Percentiles rank a stretch among this genome's conserved stretches.
These are phyloP conservation scores for Aspergillus brunneoviolaceus DNA, from an alignment of 2,329 filamentous ascomycete genomes.

Conservation along the genomic window DNA sequence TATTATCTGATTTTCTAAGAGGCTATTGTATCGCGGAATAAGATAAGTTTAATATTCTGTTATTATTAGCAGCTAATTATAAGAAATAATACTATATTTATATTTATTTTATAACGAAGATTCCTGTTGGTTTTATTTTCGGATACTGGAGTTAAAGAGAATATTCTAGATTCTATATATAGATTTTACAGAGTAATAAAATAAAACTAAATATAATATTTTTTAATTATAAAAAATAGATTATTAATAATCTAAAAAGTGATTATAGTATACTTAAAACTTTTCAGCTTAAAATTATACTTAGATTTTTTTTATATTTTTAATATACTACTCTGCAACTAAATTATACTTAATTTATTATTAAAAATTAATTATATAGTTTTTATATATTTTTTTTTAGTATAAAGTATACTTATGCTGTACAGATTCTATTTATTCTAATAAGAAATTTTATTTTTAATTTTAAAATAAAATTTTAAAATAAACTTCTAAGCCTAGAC, in stretches of 20 bases:
- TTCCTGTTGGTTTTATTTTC: constrained; percentile 1
- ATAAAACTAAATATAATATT: constrained; percentile 9
- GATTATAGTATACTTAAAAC: constrained; percentile 6
- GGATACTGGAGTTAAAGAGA: constrained; percentile 1
- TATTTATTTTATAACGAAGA: constrained; percentile 7
- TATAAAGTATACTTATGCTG: constrained; percentile 6
- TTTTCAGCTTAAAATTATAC: constrained; percentile 10
- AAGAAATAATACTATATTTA: not conserved
- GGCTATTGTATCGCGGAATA: not conserved
- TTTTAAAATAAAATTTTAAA: constrained; percentile 8
- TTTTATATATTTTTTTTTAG: not conserved
- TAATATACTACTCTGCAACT: not conserved
- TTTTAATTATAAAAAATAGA: constrained; percentile 9
- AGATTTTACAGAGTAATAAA: constrained; percentile 12
- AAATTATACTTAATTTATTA: constrained; percentile 12
- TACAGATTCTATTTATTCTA: constrained; percentile 8
- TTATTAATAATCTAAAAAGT: constrained; percentile 10
- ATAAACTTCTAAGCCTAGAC: constrained; percentile 9
- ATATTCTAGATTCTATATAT: constrained; percentile 4
- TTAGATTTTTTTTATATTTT: constrained; percentile 7
- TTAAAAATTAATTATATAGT: constrained; percentile 1
- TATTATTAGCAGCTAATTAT: not conserved
- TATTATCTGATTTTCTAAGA: constrained; percentile 3
- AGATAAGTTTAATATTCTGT: constrained; percentile 7
- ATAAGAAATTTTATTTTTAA: constrained; percentile 7